phyloP scores from a whole-genome alignment of 73 alveolate genomes.

The Halteria grandinella region DNA sequence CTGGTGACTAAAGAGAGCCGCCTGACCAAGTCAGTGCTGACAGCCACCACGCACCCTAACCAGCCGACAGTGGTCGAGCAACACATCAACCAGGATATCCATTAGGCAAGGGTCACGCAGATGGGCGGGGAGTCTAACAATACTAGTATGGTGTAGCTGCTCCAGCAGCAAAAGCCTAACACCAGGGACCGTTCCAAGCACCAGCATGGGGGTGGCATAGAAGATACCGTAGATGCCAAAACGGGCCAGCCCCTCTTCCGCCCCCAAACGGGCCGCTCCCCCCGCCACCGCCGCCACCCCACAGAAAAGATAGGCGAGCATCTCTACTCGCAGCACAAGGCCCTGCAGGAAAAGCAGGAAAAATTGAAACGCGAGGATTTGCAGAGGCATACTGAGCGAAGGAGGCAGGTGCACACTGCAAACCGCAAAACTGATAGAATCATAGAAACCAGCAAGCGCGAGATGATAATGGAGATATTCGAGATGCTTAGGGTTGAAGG shows the following conservation, averaged over 20 bases:
- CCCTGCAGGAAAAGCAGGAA: constrained; percentile 3
- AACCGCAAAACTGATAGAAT: constrained; percentile 6
- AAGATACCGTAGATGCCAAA: constrained; percentile 47
- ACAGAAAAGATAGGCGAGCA: constrained; percentile 17
- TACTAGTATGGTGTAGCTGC: too few relatives aligned
- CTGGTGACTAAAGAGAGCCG: constrained; percentile 12
- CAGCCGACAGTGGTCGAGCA: too few relatives aligned
- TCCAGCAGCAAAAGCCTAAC: too few relatives aligned
- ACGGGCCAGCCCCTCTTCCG: constrained; percentile 60
- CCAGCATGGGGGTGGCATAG: constrained; percentile 4
- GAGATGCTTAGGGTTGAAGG: too few relatives aligned
- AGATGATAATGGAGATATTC: constrained; percentile 24
- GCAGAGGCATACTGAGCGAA: not conserved
- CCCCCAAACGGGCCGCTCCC: constrained; percentile 44
- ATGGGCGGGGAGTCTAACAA: too few relatives aligned
- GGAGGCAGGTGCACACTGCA: not conserved
- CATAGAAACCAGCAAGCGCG: not conserved
- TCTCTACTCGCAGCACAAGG: constrained; percentile 7
- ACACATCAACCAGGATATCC: too few relatives aligned
- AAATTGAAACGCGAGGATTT: constrained; percentile 18
- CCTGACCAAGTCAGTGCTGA: not conserved
- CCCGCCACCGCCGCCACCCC: constrained; percentile 13
- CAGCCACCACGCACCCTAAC: too few relatives aligned
- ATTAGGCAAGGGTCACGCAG: too few relatives aligned
- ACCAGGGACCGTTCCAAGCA: not conserved